Conservation (phyloP, 495 filamentous ascomycete genomes). For the Schizothecium vesticola region DNA sequence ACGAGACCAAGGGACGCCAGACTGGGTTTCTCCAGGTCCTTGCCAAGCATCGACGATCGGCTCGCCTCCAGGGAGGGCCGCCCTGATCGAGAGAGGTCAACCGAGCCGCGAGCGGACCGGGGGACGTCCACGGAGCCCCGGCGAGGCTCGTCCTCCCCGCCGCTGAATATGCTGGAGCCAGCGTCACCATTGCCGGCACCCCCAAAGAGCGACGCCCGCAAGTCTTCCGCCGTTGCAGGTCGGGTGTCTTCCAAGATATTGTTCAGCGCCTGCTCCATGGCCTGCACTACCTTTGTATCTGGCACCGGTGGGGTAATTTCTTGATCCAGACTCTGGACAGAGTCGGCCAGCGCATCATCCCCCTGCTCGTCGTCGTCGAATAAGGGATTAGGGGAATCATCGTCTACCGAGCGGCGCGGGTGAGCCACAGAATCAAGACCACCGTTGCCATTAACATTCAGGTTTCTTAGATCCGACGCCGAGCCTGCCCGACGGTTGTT, state of each 20-base stretch:
- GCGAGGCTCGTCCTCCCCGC: constrained; percentile 39
- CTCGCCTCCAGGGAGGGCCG: constrained; percentile 55
- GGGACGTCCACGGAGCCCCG: constrained; percentile 14
- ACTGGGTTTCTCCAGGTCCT: constrained; percentile 68
- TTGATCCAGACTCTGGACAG: constrained; percentile 49
- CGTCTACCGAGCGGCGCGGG: constrained; percentile 44
- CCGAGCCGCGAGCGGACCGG: neutral
- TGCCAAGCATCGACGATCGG: constrained; percentile 24
- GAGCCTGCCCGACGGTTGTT: constrained; percentile 39
- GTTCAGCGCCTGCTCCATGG: constrained; percentile 90
- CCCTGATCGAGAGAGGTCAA: constrained; percentile 45
- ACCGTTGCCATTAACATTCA: constrained; percentile 27
- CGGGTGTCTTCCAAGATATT: constrained; percentile 78
- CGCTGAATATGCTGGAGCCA: constrained; percentile 45
- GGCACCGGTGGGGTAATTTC: constrained; percentile 36
- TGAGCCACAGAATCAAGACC: constrained; percentile 31
- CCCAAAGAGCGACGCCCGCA: constrained; percentile 52
- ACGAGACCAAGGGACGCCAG: constrained; percentile 88
- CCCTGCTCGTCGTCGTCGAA: constrained; percentile 54
- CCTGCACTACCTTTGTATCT: constrained; percentile 67
- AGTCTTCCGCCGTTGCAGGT: constrained; percentile 57
- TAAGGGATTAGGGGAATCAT: constrained; percentile 37
- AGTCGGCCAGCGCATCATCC: constrained; percentile 48
- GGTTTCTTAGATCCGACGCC: constrained; percentile 36
- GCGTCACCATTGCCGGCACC: constrained; percentile 35